Base-by-base conservation (phyloP, 225 moss, liverwort and hornwort species). In the Asterella californica region DNA sequence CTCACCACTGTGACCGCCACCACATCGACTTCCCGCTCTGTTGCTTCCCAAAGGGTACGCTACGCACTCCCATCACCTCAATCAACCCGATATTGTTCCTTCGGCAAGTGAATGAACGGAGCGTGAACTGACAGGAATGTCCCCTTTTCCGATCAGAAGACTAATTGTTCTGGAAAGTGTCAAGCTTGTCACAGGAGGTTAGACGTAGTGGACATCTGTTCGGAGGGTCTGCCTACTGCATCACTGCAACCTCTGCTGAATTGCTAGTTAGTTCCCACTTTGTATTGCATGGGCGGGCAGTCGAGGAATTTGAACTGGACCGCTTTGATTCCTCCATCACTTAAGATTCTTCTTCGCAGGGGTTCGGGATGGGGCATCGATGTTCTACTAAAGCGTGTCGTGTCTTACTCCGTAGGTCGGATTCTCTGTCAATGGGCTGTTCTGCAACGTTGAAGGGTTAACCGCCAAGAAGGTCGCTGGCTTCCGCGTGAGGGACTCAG, bases 401-500 rank as follows among this genome's bases (percentile, higher is more conserved):
- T 42, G 42, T 42, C 42, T 42, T 42, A 42, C 42, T 11, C 36
- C 27, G 57, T 83, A 85, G 88, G 79, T 86, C 27, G 81, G 86
- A 74, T 89, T 85, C 70, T 80, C 86, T 64, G 60, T 63, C 71
- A 54, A 75, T 63, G 77, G 77, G 25, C 69, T 83, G 15, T 87
- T 88, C 50, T 71, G 54, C 72, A 84, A 78, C 81, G 82, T 79
- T 2, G 87, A 87, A 1, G 81, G 76, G 3, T 65, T 91, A 5
- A 59, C 63, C 4, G 70, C 70, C n/a, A 82, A 69, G 66, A 91
- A 83, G 75, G n/a, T 65, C 22, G 62, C 70, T 46, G 57, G 53
- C 42, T 50, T 63, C 59, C 70, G 78, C 36, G 10, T 83, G 12
- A 30, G 84, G 79, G 37, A 84, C 69, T 46, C 79, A 2, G 59